phyloP scores from a whole-genome alignment of 169 alveolate genomes.

The Plasmodium knowlesi region DNA sequence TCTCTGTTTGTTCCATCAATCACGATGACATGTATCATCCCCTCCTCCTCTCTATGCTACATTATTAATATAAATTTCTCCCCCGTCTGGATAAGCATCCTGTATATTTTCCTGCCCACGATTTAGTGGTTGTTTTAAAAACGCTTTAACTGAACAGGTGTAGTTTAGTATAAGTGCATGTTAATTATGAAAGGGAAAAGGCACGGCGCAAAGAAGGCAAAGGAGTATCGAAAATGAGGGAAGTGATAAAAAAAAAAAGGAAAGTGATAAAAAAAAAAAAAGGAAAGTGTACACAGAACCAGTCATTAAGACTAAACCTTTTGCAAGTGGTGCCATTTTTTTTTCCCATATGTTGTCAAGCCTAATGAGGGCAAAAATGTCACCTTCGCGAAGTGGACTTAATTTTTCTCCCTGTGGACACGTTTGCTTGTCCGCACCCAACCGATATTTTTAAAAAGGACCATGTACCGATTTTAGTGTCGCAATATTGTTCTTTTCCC shows the following conservation, averaged over 20 bases:
- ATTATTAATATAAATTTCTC: neutral
- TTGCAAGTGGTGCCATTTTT: neutral
- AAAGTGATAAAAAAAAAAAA: constrained; percentile 17
- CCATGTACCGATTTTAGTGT: neutral
- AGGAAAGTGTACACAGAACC: neutral
- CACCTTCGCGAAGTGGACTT: neutral
- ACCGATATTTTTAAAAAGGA: neutral
- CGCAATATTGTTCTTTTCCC: neutral
- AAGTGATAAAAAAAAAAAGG: neutral
- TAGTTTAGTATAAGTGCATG: neutral
- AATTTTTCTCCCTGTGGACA: neutral
- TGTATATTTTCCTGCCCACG: neutral
- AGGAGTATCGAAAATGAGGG: neutral
- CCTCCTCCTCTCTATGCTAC: neutral
- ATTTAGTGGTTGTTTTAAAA: constrained; percentile 4
- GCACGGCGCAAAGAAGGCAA: neutral
- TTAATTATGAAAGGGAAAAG: neutral
- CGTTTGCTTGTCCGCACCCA: neutral
- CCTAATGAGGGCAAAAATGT: neutral
- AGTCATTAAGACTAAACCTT: neutral
- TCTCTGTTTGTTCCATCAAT: constrained; percentile 14
- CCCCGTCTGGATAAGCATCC: neutral
- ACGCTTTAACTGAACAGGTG: neutral
- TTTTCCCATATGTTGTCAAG: neutral
- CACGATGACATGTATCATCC: neutral